These are phyloP conservation scores for Emergomyces orientalis DNA, from an alignment of 2,329 filamentous ascomycete genomes.

Conservation along the genomic window DNA sequence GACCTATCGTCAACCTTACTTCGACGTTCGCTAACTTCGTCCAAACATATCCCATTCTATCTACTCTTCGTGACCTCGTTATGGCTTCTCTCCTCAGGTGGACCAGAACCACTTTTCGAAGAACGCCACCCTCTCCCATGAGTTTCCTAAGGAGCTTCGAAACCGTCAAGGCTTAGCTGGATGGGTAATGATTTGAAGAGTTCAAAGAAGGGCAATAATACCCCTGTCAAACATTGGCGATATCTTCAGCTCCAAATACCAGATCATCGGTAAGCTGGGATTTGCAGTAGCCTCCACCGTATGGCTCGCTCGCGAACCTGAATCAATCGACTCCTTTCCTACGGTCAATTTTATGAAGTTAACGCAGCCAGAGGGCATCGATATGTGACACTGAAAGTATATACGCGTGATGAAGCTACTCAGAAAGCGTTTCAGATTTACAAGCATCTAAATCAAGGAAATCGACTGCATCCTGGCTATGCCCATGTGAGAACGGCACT, in stretches of 20 bases:
- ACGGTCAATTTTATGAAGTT: slow-evolving; percentile 9
- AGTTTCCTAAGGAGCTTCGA: slow-evolving; percentile 19
- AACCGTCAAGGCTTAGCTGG: slow-evolving; percentile 17
- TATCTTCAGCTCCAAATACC: slow-evolving; percentile 22
- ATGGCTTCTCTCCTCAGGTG: slow-evolving; percentile 20
- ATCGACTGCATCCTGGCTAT: slow-evolving; percentile 22
- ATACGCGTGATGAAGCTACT: slow-evolving; percentile 16
- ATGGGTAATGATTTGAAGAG: slow-evolving; percentile 21
- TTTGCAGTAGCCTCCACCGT: slow-evolving; percentile 24
- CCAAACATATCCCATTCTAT: neutral
- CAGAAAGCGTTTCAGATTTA: slow-evolving; percentile 25
- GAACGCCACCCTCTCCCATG: slow-evolving; percentile 14
- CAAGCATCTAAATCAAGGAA: slow-evolving; percentile 21
- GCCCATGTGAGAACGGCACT: slow-evolving; percentile 24
- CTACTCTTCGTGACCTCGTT: neutral
- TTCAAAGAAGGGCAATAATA: slow-evolving; percentile 25
- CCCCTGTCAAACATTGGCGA: slow-evolving; percentile 25
- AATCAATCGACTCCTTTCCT: slow-evolving; percentile 16
- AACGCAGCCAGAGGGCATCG: slow-evolving; percentile 17
- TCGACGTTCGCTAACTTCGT: neutral
- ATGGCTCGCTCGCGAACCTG: slow-evolving; percentile 25
- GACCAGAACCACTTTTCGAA: slow-evolving; percentile 15
- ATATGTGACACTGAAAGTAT: slow-evolving; percentile 22
- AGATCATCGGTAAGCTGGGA: slow-evolving; percentile 25
- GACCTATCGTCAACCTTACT: neutral